These are phyloP conservation scores for Taphrina communis DNA, from an alignment of 1,139 yeast genomes.

Conservation along the genomic window DNA sequence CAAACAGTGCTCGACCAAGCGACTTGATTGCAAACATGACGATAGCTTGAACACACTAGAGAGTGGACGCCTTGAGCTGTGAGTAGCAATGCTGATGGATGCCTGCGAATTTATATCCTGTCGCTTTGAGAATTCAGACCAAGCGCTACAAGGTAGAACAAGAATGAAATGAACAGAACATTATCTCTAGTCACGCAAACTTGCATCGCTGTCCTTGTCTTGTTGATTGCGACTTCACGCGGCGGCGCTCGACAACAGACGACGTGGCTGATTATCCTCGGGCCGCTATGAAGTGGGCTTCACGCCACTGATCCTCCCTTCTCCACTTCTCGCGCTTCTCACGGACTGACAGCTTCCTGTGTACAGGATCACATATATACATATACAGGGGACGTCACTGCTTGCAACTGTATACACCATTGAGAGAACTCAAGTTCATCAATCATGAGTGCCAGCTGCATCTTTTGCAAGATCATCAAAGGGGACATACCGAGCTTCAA, in stretches of 20 bases:
- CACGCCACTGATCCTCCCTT: not conserved
- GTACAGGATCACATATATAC: too few species aligned
- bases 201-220: constrained; percentile 13
- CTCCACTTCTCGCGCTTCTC: constrained; percentile 3
- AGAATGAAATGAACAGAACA: not conserved
- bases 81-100: too few species aligned
- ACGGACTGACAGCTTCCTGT: too few species aligned
- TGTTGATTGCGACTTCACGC: constrained; percentile 8
- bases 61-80: not conserved
- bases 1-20: constrained; percentile 42
- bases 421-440: not conserved
- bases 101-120: too few species aligned
- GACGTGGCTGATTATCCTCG: constrained; percentile 4
- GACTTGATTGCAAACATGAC: constrained; percentile 42
- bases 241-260: not conserved
- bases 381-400: too few species aligned
- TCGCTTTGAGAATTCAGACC: too few species aligned
- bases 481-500: constrained; percentile 55
- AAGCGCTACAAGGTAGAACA: not conserved
- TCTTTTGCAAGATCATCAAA: constrained; percentile 89
- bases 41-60: not conserved
- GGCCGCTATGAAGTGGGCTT: constrained; percentile 4
- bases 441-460: constrained; percentile 57
- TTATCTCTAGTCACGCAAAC: not conserved
- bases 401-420: not conserved